phyloP scores from a whole-genome alignment of 2,329 filamentous ascomycete species.

The Balansia obtecta region DNA sequence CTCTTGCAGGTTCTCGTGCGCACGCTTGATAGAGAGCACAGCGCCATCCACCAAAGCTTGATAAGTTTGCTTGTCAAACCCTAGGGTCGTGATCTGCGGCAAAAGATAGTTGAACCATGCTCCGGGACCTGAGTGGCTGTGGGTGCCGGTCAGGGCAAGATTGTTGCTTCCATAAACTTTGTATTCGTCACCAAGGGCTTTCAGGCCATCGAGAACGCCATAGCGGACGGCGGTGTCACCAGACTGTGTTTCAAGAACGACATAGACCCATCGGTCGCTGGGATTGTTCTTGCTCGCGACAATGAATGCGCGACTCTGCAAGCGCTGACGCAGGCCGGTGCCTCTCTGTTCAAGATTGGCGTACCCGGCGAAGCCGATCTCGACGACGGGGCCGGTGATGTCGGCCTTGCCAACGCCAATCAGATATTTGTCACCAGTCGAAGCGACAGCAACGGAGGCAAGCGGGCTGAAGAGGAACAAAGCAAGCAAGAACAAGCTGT shows the following conservation, averaged over 20 bases:
- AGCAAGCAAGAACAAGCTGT: conserved; percentile 5
- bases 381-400: conserved; percentile 65
- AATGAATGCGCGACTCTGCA: conserved; percentile 85
- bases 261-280: conserved; percentile 67
- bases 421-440: conserved; percentile 28
- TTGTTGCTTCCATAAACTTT: conserved; percentile 66
- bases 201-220: conserved; percentile 70
- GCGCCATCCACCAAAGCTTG: conserved; percentile 80
- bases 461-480: conserved; percentile 1
- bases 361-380: conserved; percentile 87
- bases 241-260: conserved; percentile 76
- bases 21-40: conserved; percentile 66
- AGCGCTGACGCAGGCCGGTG: conserved; percentile 70
- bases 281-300: conserved; percentile 55
- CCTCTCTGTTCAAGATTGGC: conserved; percentile 75
- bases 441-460: neutral
- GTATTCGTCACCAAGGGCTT: conserved; percentile 58
- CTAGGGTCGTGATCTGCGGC: conserved; percentile 78
- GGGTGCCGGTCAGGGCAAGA: conserved; percentile 80
- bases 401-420: conserved; percentile 46
- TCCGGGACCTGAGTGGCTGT: conserved; percentile 83
- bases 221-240: conserved; percentile 82
- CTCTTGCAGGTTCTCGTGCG: conserved; percentile 47
- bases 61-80: conserved; percentile 80
- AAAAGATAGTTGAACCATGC: conserved; percentile 92